Base-by-base conservation (phyloP, 371 early-diverging fungal species). In the Syncephalis plumigaleata region DNA sequence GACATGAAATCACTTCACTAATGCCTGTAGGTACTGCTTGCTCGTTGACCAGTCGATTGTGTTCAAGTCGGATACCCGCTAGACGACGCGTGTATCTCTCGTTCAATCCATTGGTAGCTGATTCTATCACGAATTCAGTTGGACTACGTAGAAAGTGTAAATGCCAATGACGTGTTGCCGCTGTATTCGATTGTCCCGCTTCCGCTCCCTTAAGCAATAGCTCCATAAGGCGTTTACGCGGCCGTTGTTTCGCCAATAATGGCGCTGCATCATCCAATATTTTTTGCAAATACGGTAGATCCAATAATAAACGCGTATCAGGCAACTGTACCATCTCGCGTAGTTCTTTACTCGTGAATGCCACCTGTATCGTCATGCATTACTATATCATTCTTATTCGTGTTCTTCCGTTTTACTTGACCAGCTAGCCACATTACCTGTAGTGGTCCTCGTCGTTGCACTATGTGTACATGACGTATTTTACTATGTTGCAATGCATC, bases 311-410 rank as follows among this genome's bases (percentile, higher is more conserved):
- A 11, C 56, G 53, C 5, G 80, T 68, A 17, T 64, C 63, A 1
- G 81, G 79, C 24, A 89, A 48, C 1, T 73, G 59, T 52, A 90
- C 70, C 78, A 95, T 82, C 55, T 97, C 98, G n/a, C 95, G 77
- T 8, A 97, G 60, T 49, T 94, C 95, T 58, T 93, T 93, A 18
- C 91, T 71, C 0, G 95, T 95, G 56, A 94, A 94, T 3, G 91
- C 66, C 18, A 77, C 78, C 82, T 82, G 59, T 9, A 47, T 13
- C 39, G 13, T 7, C 31, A 11, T 31, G 1, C 37, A 5, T 25
- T 31, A 26, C 31, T 13, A 23, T 40, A 40, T 31, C 13, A 16
- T 49, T 38, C 2, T n/a, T 18, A 38, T 2, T 5, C 22, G 46
- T 18, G 49, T 36, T 21, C 25, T 18, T 50, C 8, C n/a, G 15